These are phyloP conservation scores for Nakataea oryzae DNA, from an alignment of 2,329 filamentous ascomycete species.

Conservation along the genomic window DNA sequence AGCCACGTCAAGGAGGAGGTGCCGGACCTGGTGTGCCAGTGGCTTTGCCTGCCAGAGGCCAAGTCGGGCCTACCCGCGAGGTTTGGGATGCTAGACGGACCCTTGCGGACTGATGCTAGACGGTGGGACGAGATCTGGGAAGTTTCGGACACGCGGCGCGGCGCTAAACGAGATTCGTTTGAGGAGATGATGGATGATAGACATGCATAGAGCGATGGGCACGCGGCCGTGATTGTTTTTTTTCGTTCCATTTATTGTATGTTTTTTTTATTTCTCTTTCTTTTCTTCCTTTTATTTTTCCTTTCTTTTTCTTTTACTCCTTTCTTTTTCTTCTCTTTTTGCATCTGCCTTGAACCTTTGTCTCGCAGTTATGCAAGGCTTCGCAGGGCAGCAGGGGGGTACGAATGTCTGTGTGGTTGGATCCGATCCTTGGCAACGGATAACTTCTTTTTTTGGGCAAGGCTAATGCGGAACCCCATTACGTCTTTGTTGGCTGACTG, in stretches of 20 bases:
- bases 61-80: conserved; percentile 51
- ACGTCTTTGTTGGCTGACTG: background rate
- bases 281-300: background rate
- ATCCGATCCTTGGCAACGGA: background rate
- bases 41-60: conserved; percentile 74
- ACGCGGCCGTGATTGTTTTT: background rate
- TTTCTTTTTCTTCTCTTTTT: background rate
- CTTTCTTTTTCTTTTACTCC: background rate
- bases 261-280: background rate
- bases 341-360: background rate
- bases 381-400: background rate
- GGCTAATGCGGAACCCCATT: background rate
- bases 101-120: conserved; percentile 43
- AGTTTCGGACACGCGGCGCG: conserved; percentile 8
- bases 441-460: background rate
- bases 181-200: background rate
- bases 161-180: too few species aligned
- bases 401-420: background rate
- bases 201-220: background rate
- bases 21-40: conserved; percentile 71
- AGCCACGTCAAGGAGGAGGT: conserved; percentile 88
- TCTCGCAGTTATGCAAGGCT: too few species aligned
- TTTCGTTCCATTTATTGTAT: background rate
- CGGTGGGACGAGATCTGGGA: conserved; percentile 61
- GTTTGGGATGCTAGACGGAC: conserved; percentile 53